Evolutionary conservation across 78 protist genomes (phyloP).

Genomic region (Goniomonas avonlea): DNA sequence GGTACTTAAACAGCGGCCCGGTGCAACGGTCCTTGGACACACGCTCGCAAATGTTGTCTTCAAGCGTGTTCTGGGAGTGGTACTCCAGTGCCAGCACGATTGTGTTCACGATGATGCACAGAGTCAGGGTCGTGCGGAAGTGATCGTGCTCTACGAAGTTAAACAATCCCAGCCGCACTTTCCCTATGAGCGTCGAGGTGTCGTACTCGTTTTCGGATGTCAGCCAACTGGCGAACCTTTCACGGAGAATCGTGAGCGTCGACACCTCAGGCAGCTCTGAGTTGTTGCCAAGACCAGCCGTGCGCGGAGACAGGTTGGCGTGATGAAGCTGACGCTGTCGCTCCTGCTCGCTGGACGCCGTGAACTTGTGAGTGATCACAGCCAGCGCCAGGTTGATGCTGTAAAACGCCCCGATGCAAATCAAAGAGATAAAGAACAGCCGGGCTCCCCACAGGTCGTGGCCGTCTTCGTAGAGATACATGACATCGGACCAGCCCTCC

Average conservation of each 20-base stretch:
- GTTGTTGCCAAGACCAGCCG: background rate
- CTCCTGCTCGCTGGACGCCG: no score
- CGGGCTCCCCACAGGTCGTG: background rate
- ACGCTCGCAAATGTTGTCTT: no score
- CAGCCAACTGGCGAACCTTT: background rate
- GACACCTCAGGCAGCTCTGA: background rate
- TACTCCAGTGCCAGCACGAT: background rate
- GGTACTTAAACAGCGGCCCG: no score
- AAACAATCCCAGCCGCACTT: background rate
- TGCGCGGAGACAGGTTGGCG: background rate
- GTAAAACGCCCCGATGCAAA: conserved; percentile 27
- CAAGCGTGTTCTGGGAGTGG: background rate
- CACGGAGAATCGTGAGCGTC: background rate
- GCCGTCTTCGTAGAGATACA: conserved; percentile 23
- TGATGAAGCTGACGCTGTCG: background rate
- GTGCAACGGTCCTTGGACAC: no score
- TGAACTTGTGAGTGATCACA: no score
- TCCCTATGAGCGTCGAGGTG: background rate
- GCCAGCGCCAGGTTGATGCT: conserved; percentile 4
- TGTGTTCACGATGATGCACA: background rate
- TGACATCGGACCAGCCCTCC: conserved; percentile 51
- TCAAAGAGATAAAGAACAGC: conserved; percentile 19
- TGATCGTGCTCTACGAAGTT: background rate
- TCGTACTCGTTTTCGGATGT: background rate
- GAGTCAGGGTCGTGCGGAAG: background rate